phyloP scores from a whole-genome alignment of 2,329 filamentous ascomycete species.

The Fusarium sp. region DNA sequence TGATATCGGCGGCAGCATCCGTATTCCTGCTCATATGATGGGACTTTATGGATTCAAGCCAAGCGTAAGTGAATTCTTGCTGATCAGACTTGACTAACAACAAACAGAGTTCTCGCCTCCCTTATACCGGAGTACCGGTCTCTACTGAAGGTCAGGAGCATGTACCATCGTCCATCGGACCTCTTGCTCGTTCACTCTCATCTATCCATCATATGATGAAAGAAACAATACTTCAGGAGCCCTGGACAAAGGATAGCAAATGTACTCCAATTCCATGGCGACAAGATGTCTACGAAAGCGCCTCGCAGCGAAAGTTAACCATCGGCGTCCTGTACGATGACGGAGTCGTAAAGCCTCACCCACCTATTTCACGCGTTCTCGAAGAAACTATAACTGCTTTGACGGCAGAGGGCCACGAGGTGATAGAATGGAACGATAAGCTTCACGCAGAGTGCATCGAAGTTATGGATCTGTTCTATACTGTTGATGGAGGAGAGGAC shows the following conservation, averaged over 20 bases:
- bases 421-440: slow-evolving; percentile 63
- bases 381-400: slow-evolving; percentile 53
- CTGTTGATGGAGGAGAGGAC: slow-evolving; percentile 72
- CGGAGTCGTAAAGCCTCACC: slow-evolving; percentile 65
- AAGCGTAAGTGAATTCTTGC: slow-evolving; percentile 25
- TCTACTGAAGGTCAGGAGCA: slow-evolving; percentile 74
- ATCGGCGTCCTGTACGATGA: slow-evolving; percentile 65
- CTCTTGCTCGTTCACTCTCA: slow-evolving; percentile 59
- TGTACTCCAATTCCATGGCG: slow-evolving; percentile 67
- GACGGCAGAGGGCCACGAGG: slow-evolving; percentile 61
- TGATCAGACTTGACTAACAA: not conserved
- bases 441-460: slow-evolving; percentile 67
- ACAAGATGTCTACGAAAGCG: slow-evolving; percentile 54
- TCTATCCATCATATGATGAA: slow-evolving; percentile 63
- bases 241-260: slow-evolving; percentile 66
- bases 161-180: slow-evolving; percentile 71
- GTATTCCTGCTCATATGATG: slow-evolving; percentile 43
- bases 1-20: slow-evolving; percentile 45
- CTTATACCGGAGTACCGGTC: slow-evolving; percentile 69
- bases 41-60: slow-evolving; percentile 43
- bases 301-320: slow-evolving; percentile 57
- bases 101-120: slow-evolving; percentile 64
- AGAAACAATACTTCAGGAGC: slow-evolving; percentile 57
- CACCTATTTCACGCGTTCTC: slow-evolving; percentile 62
- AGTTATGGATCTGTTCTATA: slow-evolving; percentile 72